A percentile compares a stretch with the other conserved stretches of the same genome.
phyloP scores from a whole-genome alignment of 345 rosid species.

The Hibiscus mutabilis region DNA sequence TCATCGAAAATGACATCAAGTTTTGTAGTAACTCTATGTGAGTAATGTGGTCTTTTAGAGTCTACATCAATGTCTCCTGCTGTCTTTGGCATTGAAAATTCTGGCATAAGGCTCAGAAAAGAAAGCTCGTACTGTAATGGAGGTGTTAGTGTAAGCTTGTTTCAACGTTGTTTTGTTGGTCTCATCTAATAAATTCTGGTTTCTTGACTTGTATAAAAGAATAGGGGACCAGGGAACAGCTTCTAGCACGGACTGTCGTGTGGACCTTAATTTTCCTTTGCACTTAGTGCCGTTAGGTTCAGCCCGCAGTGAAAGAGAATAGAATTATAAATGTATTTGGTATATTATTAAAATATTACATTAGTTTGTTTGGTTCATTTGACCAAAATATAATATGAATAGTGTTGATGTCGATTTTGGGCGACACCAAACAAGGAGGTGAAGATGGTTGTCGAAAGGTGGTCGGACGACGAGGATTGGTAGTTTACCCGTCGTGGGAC shows the following conservation, averaged over 20 bases:
- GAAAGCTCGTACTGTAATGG: not conserved
- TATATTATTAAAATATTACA: no score
- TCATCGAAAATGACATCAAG: conserved; percentile 21
- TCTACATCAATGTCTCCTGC: conserved; percentile 21
- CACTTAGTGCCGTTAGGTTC: not conserved
- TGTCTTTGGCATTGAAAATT: not conserved
- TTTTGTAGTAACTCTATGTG: conserved; percentile 35
- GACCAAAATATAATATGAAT: no score
- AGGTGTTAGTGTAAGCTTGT: not conserved
- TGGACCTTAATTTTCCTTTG: conserved; percentile 18
- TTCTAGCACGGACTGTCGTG: conserved; percentile 20
- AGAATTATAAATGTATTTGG: no score
- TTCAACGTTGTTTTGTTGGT: not conserved
- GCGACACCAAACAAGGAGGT: no score
- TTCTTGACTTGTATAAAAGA: conserved; percentile 2
- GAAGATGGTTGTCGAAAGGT: no score
- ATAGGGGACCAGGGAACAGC: conserved; percentile 17
- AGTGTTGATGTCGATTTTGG: no score
- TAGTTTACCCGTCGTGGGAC: no score
- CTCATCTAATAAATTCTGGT: not conserved
- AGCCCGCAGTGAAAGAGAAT: no score
- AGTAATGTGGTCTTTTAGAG: conserved; percentile 21
- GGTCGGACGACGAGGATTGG: no score
- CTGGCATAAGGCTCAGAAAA: not conserved
- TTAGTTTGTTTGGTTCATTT: no score